Evolutionary conservation across 2,329 filamentous ascomycete genomes (phyloP).

Genomic region (Hypoxylon sp.): DNA sequence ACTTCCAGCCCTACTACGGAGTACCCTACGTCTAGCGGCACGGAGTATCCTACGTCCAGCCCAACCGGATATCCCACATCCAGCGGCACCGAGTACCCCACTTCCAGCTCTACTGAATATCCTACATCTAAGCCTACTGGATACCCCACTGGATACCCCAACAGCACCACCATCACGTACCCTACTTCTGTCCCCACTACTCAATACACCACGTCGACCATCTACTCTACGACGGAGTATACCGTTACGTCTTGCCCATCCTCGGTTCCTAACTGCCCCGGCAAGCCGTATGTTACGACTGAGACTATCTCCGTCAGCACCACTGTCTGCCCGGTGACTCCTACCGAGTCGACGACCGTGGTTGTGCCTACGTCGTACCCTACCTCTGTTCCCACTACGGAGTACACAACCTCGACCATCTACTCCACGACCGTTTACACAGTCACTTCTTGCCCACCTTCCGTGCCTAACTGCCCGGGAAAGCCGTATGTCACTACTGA

Average conservation of each 20-base stretch:
- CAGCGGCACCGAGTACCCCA: background rate
- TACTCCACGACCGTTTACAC: conserved; percentile 6
- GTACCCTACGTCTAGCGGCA: background rate
- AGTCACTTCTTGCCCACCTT: conserved; percentile 8
- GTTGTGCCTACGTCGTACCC: conserved; percentile 7
- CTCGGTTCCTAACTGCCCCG: conserved; percentile 35
- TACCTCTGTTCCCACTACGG: conserved; percentile 5
- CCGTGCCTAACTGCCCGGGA: background rate
- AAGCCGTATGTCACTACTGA: conserved; percentile 14
- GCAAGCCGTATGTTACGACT: conserved; percentile 26
- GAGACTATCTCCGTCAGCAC: conserved; percentile 26
- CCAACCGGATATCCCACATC: conserved; percentile 14
- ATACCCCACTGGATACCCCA: conserved; percentile 1
- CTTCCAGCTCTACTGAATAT: conserved; percentile 6
- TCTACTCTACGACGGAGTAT: conserved; percentile 32
- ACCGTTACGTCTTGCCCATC: conserved; percentile 35
- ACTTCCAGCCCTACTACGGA: conserved; percentile 10
- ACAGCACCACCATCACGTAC: conserved; percentile 7
- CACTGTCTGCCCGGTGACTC: conserved; percentile 27
- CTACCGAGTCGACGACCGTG: conserved; percentile 2
- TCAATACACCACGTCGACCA: conserved; percentile 30
- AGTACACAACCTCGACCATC: conserved; percentile 10
- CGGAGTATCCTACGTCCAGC: conserved; percentile 2
- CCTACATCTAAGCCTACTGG: conserved; percentile 11
- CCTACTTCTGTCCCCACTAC: conserved; percentile 7